Evolutionary conservation across 2,329 filamentous ascomycete species (phyloP).

Genomic region (Sporothrix brunneoviolacea): DNA sequence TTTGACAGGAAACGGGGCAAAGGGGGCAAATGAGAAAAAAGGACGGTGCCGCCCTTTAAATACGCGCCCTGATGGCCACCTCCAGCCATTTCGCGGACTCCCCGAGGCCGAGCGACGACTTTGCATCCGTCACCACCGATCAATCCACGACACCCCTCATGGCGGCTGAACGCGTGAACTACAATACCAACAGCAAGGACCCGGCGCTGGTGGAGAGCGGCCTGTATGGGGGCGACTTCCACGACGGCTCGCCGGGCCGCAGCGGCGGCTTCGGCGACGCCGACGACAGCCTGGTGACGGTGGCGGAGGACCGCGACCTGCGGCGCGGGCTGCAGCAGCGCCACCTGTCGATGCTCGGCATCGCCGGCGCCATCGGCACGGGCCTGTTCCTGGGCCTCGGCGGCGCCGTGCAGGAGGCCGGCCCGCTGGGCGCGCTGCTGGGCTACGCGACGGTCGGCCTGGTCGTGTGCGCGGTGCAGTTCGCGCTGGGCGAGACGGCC

Average conservation of each 20-base stretch:
- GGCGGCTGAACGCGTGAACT: background rate
- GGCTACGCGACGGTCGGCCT: slow-evolving; percentile 64
- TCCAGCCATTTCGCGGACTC: too few relatives aligned
- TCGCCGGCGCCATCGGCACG: slow-evolving; percentile 55
- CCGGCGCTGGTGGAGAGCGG: background rate
- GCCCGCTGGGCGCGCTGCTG: slow-evolving; percentile 60
- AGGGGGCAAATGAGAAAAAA: too few relatives aligned
- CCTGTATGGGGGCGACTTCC: background rate
- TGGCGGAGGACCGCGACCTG: slow-evolving; percentile 12
- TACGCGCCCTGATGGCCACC: too few relatives aligned
- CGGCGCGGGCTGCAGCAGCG: slow-evolving; percentile 31
- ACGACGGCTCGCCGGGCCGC: background rate
- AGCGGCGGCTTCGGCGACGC: background rate
- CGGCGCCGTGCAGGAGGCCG: slow-evolving; percentile 52
- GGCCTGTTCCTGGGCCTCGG: slow-evolving; percentile 67
- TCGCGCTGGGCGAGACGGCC: slow-evolving; percentile 63
- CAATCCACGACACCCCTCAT: slow-evolving; percentile 4
- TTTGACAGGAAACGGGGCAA: too few relatives aligned
- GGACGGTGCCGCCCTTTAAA: too few relatives aligned
- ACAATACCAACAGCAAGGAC: background rate
- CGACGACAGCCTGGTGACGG: slow-evolving; percentile 12
- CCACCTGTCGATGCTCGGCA: slow-evolving; percentile 40
- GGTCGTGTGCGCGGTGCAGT: slow-evolving; percentile 71
- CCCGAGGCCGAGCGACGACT: too few relatives aligned
- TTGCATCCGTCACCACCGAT: too few relatives aligned